phyloP scores from a whole-genome alignment of 1,139 yeast species.

The Taphrina wiesneri region DNA sequence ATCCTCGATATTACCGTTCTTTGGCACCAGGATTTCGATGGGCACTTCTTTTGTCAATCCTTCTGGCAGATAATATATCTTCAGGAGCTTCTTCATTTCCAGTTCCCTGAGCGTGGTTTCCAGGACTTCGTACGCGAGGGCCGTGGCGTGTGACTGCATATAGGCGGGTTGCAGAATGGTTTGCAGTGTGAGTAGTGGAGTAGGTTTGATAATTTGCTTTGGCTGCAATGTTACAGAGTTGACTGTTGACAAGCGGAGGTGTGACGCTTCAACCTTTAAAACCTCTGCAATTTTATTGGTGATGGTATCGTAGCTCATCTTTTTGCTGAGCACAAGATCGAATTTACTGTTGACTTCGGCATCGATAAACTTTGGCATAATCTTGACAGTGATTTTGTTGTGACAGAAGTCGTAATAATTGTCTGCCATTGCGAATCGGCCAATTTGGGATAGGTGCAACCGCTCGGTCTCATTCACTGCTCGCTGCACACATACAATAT shows the following conservation, averaged over 20 bases:
- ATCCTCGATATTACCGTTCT: conserved; percentile 58
- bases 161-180: conserved; percentile 51
- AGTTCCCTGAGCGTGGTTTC: conserved; percentile 72
- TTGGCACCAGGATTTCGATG: conserved; percentile 69
- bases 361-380: conserved; percentile 54
- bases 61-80: conserved; percentile 46
- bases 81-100: conserved; percentile 70
- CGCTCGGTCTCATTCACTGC: conserved; percentile 41
- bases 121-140: conserved; percentile 65
- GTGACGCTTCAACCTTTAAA: conserved; percentile 60
- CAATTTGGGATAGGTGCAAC: conserved; percentile 35
- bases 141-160: conserved; percentile 44
- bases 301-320: conserved; percentile 60
- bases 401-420: conserved; percentile 66
- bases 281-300: conserved; percentile 59
- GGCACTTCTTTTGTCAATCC: conserved; percentile 55
- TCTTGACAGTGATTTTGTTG: conserved; percentile 63
- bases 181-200: conserved; percentile 47
- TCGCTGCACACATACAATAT: conserved; percentile 65
- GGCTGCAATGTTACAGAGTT: conserved; percentile 41
- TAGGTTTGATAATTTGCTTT: conserved; percentile 46
- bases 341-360: conserved; percentile 47
- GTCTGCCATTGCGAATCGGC: conserved; percentile 47
- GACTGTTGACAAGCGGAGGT: conserved; percentile 62
- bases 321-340: conserved; percentile 70